Evolutionary conservation across 2,329 filamentous ascomycete species (phyloP), one percentile per base, ranked within the genome.

Genomic region (Capronia coronata): DNA sequence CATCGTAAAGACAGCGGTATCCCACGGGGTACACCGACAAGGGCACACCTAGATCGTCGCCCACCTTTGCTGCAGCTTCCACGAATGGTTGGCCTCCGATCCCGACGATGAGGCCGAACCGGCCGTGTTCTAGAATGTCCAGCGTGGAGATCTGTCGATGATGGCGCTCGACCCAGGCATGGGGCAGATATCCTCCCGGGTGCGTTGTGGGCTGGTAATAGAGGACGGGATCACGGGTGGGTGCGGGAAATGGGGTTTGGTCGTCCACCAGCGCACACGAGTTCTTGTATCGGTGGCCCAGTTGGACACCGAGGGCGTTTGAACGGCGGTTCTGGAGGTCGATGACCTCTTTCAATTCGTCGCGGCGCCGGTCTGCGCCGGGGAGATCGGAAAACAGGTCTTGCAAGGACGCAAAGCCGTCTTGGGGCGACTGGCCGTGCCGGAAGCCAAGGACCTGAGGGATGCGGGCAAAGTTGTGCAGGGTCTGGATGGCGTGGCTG

Each of bases 141-240:
- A 78, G 72, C 0, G 78, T 82, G 1, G 78, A 81, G 13, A 78
- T 64, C 43, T 68, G 61, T 6, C 64, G 63, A n/a, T 34, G 22
- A 0, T 78, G 73, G 13, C 68, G 69, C 63, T 79, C 76, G 8
- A 84, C 65, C 80, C 80, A 83, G 0, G 70, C 79, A 62, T 84
- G 80, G 4, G 81, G 80, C 19, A 83, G 63, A 1, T 79, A 69
- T 18, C 68, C 68, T 5, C 80, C 81, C 0, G 80, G 80, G 56
- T 75, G 79, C 3, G 80, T 82, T 27, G 63, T 72, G 18, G 69
- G 67, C 21, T 68, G 62, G 52, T 75, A 66, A 32, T 71, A 58
- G 8, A 71, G 59, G 2, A 74, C 66, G 0, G 65, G 61, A 53
- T 78, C 71, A 10, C 22, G 21, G 14, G 42, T 37, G n/a, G 43